Conservation (phyloP, 495 filamentous ascomycete genomes). For the Saxispiralis lemnorum region DNA sequence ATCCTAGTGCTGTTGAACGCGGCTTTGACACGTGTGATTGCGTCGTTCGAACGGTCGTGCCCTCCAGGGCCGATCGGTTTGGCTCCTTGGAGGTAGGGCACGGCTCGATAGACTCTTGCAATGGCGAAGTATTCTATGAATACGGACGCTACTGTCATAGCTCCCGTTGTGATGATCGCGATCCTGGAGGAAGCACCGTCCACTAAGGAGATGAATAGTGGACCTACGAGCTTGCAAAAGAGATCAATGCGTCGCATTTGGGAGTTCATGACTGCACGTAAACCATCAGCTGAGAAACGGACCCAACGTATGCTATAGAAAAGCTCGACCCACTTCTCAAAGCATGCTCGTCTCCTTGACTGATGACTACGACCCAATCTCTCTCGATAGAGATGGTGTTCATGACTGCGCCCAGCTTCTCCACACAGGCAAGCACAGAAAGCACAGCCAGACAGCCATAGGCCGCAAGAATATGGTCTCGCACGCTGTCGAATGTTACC, state of each 20-base stretch:
- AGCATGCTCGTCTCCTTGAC: constrained; percentile 23
- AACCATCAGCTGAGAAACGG: not conserved
- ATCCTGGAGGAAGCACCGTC: constrained; percentile 20
- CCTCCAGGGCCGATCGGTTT: no score
- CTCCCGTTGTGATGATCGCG: constrained; percentile 24
- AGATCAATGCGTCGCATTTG: constrained; percentile 57
- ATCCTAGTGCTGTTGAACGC: not conserved
- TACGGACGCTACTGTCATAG: constrained; percentile 28
- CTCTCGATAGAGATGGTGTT: constrained; percentile 48
- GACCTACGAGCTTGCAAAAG: constrained; percentile 50
- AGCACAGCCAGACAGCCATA: constrained; percentile 19
- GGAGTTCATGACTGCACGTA: constrained; percentile 32
- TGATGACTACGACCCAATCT: constrained; percentile 42
- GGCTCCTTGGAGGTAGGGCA: not conserved
- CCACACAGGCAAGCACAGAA: constrained; percentile 36
- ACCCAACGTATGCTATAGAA: not conserved
- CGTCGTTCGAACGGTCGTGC: no score
- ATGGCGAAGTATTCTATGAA: constrained; percentile 42
- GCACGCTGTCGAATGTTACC: not conserved
- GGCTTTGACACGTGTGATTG: no score
- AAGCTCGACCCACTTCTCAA: constrained; percentile 20
- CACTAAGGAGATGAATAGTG: constrained; percentile 24
- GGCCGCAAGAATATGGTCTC: not conserved
- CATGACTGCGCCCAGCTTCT: constrained; percentile 35
- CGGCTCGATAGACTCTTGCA: constrained; percentile 24